Percentiles rank a stretch among this genome's conserved stretches.
These are phyloP conservation scores for Phoma herbarum DNA, from an alignment of 2,329 filamentous ascomycete species.

Conservation along the genomic window DNA sequence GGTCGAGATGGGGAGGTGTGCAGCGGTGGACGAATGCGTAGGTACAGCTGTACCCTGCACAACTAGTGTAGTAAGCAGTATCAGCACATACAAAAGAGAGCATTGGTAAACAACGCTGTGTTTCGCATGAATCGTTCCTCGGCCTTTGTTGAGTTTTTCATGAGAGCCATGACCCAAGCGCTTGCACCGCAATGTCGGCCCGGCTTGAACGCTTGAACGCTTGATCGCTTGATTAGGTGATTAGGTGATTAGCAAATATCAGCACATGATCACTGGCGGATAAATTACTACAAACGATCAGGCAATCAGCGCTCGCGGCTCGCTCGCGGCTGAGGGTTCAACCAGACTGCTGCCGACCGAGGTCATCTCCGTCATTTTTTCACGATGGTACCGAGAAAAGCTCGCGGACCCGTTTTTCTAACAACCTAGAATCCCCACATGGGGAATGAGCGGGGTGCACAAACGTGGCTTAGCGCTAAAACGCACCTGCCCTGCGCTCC, in stretches of 20 bases:
- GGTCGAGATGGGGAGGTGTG: slow-evolving; percentile 11
- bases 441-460: slow-evolving; percentile 14
- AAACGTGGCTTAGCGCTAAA: slow-evolving; percentile 1
- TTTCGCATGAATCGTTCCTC: slow-evolving; percentile 4
- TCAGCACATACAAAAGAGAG: slow-evolving; percentile 6
- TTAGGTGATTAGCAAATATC: background rate
- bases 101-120: slow-evolving; percentile 3
- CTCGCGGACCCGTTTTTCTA: slow-evolving; percentile 11
- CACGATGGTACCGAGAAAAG: slow-evolving; percentile 16
- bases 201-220: background rate
- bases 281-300: slow-evolving; percentile 19
- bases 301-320: background rate
- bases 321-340: background rate
- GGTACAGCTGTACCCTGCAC: slow-evolving; percentile 4
- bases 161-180: background rate
- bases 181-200: background rate
- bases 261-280: slow-evolving; percentile 9
- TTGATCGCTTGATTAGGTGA: no score
- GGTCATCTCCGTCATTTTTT: slow-evolving; percentile 16
- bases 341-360: slow-evolving; percentile 13
- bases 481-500: slow-evolving; percentile 14
- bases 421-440: slow-evolving; percentile 16
- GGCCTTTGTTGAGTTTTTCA: background rate
- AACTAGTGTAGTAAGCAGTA: slow-evolving; percentile 4
- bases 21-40: background rate